Conservation (phyloP, 306 rosid species). For the Acacia confusa region DNA sequence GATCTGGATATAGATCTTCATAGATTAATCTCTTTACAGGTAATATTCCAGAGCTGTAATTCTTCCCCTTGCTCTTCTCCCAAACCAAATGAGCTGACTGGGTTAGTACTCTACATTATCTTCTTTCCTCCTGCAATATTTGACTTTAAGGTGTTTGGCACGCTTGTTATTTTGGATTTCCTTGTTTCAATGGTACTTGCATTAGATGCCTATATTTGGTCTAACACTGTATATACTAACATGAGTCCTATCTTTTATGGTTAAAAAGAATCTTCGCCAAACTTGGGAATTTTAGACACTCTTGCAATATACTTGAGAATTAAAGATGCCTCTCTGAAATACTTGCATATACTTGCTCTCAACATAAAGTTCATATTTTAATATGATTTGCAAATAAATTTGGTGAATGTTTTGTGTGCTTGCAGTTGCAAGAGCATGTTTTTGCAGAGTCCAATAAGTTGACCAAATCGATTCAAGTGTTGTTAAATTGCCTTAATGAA, state of each 20-base stretch:
- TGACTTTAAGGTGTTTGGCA: not conserved
- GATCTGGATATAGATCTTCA: constrained; percentile 67
- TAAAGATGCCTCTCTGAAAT: not conserved
- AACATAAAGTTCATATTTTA: not conserved
- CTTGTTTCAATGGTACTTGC: not conserved
- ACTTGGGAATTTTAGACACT: not conserved
- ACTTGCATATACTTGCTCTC: not conserved
- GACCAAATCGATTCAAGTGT: constrained; percentile 82
- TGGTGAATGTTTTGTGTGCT: constrained; percentile 28
- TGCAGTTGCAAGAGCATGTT: constrained; percentile 83
- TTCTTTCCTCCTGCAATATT: constrained; percentile 5
- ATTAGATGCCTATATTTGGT: not conserved
- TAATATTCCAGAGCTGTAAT: constrained; percentile 34
- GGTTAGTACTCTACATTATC: not conserved
- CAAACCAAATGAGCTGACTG: constrained; percentile 6
- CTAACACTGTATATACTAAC: not conserved
- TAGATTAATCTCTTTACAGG: constrained; percentile 68
- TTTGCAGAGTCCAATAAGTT: constrained; percentile 71
- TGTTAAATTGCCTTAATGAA: constrained; percentile 84
- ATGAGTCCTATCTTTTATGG: not conserved
- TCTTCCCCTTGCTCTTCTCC: not conserved
- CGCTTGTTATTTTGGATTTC: not conserved
- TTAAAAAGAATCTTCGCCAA: not conserved
- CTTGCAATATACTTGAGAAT: not conserved
- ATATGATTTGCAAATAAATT: not conserved